phyloP scores from a whole-genome alignment of 441 rosid genomes.

The Gossypium davidsonii region DNA sequence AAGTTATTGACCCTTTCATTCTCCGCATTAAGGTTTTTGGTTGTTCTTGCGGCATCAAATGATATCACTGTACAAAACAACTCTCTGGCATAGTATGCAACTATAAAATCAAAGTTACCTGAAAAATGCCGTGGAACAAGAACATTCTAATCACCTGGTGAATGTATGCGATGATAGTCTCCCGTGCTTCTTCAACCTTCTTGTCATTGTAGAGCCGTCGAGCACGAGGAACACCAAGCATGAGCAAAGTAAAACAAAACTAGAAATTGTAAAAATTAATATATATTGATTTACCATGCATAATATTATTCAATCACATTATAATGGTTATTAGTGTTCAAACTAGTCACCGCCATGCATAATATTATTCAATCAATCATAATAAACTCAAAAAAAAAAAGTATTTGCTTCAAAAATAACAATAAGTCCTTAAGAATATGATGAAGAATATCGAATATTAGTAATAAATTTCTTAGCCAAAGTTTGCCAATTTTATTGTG shows the following conservation, averaged over 20 bases:
- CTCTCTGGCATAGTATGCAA: neutral
- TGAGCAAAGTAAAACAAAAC: conserved; percentile 34
- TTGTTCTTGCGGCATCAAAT: conserved; percentile 52
- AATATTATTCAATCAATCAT: too few species aligned
- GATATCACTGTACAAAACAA: neutral
- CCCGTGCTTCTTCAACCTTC: conserved; percentile 89
- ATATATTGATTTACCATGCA: too few species aligned
- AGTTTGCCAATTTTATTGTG: too few species aligned
- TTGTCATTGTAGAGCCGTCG: conserved; percentile 77
- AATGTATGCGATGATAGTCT: conserved; percentile 84
- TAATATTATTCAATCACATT: too few species aligned
- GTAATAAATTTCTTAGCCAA: too few species aligned
- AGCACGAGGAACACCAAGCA: conserved; percentile 93
- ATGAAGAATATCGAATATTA: too few species aligned
- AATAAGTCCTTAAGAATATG: too few species aligned
- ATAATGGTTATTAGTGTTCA: too few species aligned
- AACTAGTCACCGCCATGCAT: too few species aligned
- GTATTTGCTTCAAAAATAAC: too few species aligned
- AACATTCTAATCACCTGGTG: conserved; percentile 85
- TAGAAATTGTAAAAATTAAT: too few species aligned
- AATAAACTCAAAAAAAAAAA: too few species aligned
- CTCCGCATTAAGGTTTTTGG: conserved; percentile 76
- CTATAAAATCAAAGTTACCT: conserved; percentile 34
- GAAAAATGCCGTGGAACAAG: conserved; percentile 74
- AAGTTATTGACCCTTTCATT: conserved; percentile 64